Percentiles rank a stretch among this genome's conserved stretches.
Evolutionary conservation across 805 yeast genomes (phyloP).

Genomic region (Pichia rugopelliculosa): DNA sequence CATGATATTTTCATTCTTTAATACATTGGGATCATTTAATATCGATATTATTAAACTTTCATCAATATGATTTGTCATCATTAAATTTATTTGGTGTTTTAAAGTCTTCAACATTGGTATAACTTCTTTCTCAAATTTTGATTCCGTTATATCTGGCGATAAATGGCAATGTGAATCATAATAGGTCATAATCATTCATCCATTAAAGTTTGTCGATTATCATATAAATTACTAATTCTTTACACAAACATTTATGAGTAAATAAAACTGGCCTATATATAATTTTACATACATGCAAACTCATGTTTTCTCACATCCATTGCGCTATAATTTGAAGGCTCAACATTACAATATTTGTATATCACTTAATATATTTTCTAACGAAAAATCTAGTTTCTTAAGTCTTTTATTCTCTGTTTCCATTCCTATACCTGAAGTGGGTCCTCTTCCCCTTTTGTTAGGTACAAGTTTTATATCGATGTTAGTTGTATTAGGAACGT

Average conservation of each 20-base stretch:
- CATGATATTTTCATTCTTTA: slow-evolving; percentile 18
- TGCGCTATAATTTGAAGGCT: too few species aligned
- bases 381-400: neutral
- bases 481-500: neutral
- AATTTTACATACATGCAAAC: too few species aligned
- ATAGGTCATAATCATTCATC: neutral
- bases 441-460: neutral
- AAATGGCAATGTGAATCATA: slow-evolving; percentile 38
- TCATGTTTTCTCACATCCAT: too few species aligned
- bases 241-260: too few species aligned
- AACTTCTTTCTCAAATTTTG: slow-evolving; percentile 3
- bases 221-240: too few species aligned
- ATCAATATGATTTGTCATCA: slow-evolving; percentile 44
- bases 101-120: neutral
- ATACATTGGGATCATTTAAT: slow-evolving; percentile 1
- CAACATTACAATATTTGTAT: neutral
- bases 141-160: slow-evolving; percentile 18
- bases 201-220: too few species aligned
- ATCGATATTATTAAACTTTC: slow-evolving; percentile 20
- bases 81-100: slow-evolving; percentile 24
- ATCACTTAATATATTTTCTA: neutral
- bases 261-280: too few species aligned
- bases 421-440: neutral
- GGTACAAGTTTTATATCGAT: neutral
- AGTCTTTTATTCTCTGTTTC: neutral